These are phyloP conservation scores for Fusarium brevicatenulatum DNA, from an alignment of 2,329 filamentous ascomycete species.

Conservation along the genomic window DNA sequence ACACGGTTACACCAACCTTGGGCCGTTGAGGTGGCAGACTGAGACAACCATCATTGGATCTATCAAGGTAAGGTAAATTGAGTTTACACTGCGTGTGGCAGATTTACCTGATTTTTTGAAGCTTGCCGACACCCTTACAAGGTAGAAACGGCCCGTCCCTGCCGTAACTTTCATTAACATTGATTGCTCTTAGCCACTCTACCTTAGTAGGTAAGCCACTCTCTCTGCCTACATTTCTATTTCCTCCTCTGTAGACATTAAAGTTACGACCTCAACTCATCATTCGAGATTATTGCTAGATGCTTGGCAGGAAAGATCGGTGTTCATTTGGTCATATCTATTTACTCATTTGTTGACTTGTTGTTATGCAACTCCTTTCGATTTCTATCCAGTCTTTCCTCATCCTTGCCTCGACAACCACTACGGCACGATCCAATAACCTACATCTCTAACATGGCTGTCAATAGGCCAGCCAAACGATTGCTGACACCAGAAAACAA, in stretches of 20 bases:
- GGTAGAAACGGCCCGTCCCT: slow-evolving; percentile 13
- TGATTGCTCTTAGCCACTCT: neutral
- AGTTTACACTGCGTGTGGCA: slow-evolving; percentile 12
- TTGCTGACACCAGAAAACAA: slow-evolving; percentile 14
- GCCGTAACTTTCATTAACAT: neutral
- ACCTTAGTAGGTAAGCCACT: no score
- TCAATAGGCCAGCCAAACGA: slow-evolving; percentile 1
- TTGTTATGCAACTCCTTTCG: neutral
- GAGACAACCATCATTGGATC: neutral
- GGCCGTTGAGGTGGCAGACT: neutral
- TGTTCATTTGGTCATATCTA: neutral
- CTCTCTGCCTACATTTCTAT: neutral
- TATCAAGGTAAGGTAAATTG: neutral
- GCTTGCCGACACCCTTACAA: slow-evolving; percentile 2
- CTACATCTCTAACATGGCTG: neutral
- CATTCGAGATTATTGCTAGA: neutral
- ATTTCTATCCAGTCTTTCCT: neutral
- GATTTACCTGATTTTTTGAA: neutral
- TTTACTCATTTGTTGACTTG: neutral
- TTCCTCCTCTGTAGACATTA: neutral
- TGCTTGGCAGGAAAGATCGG: neutral
- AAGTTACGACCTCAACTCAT: neutral
- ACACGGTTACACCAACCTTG: neutral
- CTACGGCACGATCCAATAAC: neutral
- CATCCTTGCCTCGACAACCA: slow-evolving; percentile 3